phyloP scores from a whole-genome alignment of 768 basidiomycete genomes.

The Nidularia pulvinata region DNA sequence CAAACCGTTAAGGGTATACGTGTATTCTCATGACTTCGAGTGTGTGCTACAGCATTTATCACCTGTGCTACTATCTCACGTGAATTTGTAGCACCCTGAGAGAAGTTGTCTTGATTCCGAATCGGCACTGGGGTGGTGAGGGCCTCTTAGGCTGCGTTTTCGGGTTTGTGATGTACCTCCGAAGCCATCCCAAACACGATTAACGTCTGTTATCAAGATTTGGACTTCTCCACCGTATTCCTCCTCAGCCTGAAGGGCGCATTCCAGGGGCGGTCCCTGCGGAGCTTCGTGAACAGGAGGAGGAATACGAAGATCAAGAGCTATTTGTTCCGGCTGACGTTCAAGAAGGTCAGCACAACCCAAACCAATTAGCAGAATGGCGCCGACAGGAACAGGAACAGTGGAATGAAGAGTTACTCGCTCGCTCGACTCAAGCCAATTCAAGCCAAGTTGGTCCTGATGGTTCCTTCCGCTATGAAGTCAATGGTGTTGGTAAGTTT shows the following conservation, averaged over 20 bases:
- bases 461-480: too few relatives aligned
- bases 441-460: too few relatives aligned
- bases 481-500: too few relatives aligned
- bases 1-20: constrained; percentile 91
- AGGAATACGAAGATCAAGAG: constrained; percentile 61
- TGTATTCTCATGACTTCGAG: constrained; percentile 98
- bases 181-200: too few relatives aligned
- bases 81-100: constrained; percentile 67
- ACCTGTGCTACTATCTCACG: constrained; percentile 4
- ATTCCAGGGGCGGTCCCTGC: constrained; percentile 55
- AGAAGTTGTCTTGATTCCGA: constrained; percentile 94
- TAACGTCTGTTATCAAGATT: constrained; percentile 45
- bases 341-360: constrained; percentile 12
- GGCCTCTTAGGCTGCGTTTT: constrained; percentile 95
- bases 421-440: too few relatives aligned
- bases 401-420: too few relatives aligned
- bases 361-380: too few relatives aligned
- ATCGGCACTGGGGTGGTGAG: constrained; percentile 97
- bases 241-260: constrained; percentile 66
- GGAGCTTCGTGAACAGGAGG: constrained; percentile 45
- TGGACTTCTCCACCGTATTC: constrained; percentile 92
- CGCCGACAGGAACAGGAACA: too few relatives aligned
- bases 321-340: constrained; percentile 76
- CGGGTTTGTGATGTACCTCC: constrained; percentile 55
- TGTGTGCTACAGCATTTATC: constrained; percentile 33